These are phyloP conservation scores for Hypoxylon fuscum DNA, from an alignment of 495 filamentous ascomycete genomes.

Conservation along the genomic window DNA sequence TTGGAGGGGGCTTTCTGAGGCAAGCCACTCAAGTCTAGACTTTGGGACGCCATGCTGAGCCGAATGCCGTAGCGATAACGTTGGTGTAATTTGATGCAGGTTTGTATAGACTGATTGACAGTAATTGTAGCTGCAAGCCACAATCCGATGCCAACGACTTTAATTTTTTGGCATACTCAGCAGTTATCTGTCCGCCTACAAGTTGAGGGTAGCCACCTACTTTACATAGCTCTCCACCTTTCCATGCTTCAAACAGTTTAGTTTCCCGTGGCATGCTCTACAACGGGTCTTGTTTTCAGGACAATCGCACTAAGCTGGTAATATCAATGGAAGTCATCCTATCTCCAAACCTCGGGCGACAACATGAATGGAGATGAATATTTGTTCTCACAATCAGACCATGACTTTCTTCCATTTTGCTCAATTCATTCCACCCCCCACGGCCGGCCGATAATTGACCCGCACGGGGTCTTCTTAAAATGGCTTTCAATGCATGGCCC, in stretches of 20 bases:
- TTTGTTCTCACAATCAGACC: no score
- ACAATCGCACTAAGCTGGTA: not conserved
- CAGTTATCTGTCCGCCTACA: not conserved
- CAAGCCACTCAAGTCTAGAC: slow-evolving; percentile 14
- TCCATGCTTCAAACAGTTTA: not conserved
- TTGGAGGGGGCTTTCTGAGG: slow-evolving; percentile 4
- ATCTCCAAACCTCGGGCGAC: not conserved
- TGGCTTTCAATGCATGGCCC: no score
- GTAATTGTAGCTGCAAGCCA: not conserved
- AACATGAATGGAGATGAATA: no score
- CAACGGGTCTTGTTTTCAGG: not conserved
- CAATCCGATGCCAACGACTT: not conserved
- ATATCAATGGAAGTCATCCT: not conserved
- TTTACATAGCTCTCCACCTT: not conserved
- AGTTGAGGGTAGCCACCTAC: not conserved
- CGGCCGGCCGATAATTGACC: no score
- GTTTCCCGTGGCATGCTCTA: not conserved
- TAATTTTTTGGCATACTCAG: not conserved
- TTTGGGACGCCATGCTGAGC: slow-evolving; percentile 8
- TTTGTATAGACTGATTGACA: not conserved
- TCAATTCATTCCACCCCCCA: no score
- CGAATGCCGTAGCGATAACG: not conserved
- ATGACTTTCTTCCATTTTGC: no score
- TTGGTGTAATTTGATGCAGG: not conserved
- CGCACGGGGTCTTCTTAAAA: no score